Conservation (phyloP, 139 green algal species). For the Chlamydomonas incerta region DNA sequence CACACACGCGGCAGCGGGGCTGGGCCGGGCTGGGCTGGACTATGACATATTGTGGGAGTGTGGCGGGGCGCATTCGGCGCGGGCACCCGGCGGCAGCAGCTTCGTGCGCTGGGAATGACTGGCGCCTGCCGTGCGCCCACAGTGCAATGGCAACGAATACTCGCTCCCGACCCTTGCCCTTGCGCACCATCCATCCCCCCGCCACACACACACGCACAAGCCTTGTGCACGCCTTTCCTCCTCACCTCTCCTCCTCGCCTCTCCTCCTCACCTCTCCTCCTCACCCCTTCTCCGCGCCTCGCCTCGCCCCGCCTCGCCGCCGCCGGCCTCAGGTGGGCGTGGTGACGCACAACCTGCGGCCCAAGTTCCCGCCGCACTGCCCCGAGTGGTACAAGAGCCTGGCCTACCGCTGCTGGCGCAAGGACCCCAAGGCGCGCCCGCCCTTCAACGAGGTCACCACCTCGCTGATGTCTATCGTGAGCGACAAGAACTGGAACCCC, state of each 20-base stretch:
- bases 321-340: slow-evolving; percentile 59
- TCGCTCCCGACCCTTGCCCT: background rate
- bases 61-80: no score
- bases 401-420: slow-evolving; percentile 64
- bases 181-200: no score
- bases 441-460: slow-evolving; percentile 49
- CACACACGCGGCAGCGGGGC: no score
- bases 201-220: no score
- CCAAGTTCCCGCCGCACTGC: slow-evolving; percentile 58
- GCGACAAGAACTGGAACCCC: slow-evolving; percentile 40
- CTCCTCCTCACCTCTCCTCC: background rate
- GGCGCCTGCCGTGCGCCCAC: no score
- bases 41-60: no score
- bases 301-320: no score
- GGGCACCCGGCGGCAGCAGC: no score
- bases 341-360: slow-evolving; percentile 63
- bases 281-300: no score
- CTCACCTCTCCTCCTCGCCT: background rate
- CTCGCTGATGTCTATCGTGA: slow-evolving; percentile 28
- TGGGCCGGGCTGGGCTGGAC: no score
- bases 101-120: no score
- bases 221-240: background rate
- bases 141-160: no score
- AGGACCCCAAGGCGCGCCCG: slow-evolving; percentile 55
- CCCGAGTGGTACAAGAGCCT: slow-evolving; percentile 63